Conservation (phyloP, 2,329 filamentous ascomycete genomes). For the Magnaporthales sp. region DNA sequence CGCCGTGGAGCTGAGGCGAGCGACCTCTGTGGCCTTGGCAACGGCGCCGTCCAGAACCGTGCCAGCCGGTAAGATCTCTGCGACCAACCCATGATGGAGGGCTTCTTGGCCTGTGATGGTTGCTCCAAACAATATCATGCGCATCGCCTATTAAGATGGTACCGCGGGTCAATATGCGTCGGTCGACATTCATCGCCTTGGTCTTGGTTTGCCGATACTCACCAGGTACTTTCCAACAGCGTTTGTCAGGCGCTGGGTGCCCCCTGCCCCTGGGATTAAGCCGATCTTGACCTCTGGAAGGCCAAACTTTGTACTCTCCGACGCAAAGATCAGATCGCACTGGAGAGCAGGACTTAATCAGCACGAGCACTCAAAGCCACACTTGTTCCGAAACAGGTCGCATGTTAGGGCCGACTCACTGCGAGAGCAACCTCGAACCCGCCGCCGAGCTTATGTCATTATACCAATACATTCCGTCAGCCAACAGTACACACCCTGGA, state of each 20-base stretch:
- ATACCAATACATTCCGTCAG: not conserved
- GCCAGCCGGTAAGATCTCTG: slow-evolving; percentile 23
- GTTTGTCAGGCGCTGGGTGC: slow-evolving; percentile 22
- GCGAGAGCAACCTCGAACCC: slow-evolving; percentile 41
- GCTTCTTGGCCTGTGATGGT: slow-evolving; percentile 26
- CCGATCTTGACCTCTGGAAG: slow-evolving; percentile 23
- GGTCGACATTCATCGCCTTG: not conserved
- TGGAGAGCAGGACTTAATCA: slow-evolving; percentile 7
- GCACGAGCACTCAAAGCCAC: not conserved
- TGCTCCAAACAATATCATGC: slow-evolving; percentile 32
- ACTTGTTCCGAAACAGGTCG: not conserved
- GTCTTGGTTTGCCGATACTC: not conserved
- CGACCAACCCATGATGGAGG: slow-evolving; percentile 29
- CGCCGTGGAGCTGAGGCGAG: slow-evolving; percentile 21
- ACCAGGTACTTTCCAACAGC: slow-evolving; percentile 25
- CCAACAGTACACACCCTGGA: not conserved
- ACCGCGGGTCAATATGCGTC: not conserved
- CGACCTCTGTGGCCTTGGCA: slow-evolving; percentile 27
- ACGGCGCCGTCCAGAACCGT: slow-evolving; percentile 27
- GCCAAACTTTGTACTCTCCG: slow-evolving; percentile 18
- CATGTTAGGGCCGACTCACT: slow-evolving; percentile 17
- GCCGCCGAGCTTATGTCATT: slow-evolving; percentile 30
- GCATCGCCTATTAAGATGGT: slow-evolving; percentile 26
- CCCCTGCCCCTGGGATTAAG: slow-evolving; percentile 20
- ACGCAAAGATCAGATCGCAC: slow-evolving; percentile 27